Base-by-base conservation (phyloP, 106 monocot species). In the Gastrodia elata region DNA sequence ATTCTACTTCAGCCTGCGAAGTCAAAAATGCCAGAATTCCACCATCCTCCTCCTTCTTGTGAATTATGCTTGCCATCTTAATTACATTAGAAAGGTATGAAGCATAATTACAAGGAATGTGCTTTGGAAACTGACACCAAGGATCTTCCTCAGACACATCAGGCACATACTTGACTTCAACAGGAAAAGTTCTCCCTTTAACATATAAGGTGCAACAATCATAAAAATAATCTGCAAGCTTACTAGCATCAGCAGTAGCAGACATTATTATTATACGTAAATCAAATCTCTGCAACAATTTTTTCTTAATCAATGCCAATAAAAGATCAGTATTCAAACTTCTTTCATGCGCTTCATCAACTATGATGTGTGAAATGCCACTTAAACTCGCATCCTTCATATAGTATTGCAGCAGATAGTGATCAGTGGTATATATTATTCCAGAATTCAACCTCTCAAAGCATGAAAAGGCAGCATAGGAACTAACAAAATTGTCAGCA, bases 261-360 rank as follows among this genome's bases (percentile, higher is more conserved):
- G 98, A 98, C 98, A 93, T 98, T 52, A 98, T 87, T 33, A 98
- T 81, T 72, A 98, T 82, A 37, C 87, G 81, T 55, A 98, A 82
- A 80, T 93, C 88, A 40, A 68, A 65, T 57, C 87, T 87, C 38
- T 87, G 64, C 27, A 91, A 78, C 16, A 98, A 71, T 20, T 78
- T 77, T 57, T 87, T 93, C 79, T 93, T 98, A 52, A 91, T 75
- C 40, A 98, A 74, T 43, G 98, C 88, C 41, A 98, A 59, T 30
- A 98, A 64, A 4, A 98, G 86, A 73, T 98, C 98, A 41, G 98
- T 93, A 79, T 83, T 93, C 82, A 98, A 78, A 83, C 87, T 98
- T 78, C 98, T 88, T 75, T 98, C 98, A 91, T 98, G 98, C 56
- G 91, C 98, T 83, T 98, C 98, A 80, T 98, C 98, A 24, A 98